Percentiles rank a stretch among this genome's conserved stretches.
These are phyloP conservation scores for Penicillium alfredii DNA, from an alignment of 495 filamentous ascomycete genomes.

Conservation along the genomic window DNA sequence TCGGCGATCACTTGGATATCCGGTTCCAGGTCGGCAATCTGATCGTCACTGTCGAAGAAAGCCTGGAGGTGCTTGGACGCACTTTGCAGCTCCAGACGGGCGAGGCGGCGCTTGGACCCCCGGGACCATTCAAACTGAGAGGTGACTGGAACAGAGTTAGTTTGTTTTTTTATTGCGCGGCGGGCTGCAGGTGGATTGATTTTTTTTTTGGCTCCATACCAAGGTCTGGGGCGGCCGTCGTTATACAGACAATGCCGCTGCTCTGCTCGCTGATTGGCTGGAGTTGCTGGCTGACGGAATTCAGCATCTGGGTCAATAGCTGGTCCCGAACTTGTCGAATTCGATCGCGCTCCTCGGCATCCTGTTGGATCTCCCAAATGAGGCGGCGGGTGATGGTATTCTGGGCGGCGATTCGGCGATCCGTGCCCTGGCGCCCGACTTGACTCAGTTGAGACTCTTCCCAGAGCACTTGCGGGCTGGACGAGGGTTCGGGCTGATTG, in stretches of 20 bases:
- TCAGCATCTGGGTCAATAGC: slow-evolving; percentile 26
- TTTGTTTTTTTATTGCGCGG: slow-evolving; percentile 1
- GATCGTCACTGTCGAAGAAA: slow-evolving; percentile 38
- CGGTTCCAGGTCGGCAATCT: slow-evolving; percentile 29
- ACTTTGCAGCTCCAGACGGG: slow-evolving; percentile 36
- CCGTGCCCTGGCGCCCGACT: slow-evolving; percentile 31
- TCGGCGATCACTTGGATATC: slow-evolving; percentile 30
- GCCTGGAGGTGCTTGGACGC: slow-evolving; percentile 39
- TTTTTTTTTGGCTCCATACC: no score
- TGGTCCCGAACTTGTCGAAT: slow-evolving; percentile 22
- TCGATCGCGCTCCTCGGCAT: slow-evolving; percentile 26
- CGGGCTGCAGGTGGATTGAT: neutral
- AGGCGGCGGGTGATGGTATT: slow-evolving; percentile 36
- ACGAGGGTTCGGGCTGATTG: slow-evolving; percentile 13
- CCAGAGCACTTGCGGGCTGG: slow-evolving; percentile 25
- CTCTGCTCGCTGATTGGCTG: slow-evolving; percentile 23
- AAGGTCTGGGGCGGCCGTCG: slow-evolving; percentile 30
- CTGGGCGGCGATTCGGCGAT: slow-evolving; percentile 33
- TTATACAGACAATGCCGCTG: slow-evolving; percentile 32
- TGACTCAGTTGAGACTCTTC: slow-evolving; percentile 36
- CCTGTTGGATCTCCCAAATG: slow-evolving; percentile 41
- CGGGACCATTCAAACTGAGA: slow-evolving; percentile 28
- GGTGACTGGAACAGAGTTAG: slow-evolving; percentile 16
- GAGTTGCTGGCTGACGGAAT: slow-evolving; percentile 22
- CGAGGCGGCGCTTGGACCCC: slow-evolving; percentile 35